A percentile compares a stretch with the other conserved stretches of the same genome.
Evolutionary conservation across 129 eudicot species (phyloP).

Genomic region (Centella asiatica): DNA sequence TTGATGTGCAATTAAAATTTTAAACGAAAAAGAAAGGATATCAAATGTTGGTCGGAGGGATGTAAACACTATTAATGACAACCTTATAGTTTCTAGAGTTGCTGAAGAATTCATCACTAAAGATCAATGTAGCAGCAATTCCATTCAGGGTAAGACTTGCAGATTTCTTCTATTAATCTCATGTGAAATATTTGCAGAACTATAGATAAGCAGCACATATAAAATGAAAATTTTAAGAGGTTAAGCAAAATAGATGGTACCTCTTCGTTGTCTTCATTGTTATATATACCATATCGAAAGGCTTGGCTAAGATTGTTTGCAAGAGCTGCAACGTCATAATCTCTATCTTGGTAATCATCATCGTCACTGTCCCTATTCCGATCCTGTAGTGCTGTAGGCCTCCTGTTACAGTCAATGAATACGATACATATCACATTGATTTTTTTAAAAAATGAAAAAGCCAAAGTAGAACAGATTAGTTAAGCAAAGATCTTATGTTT

Average conservation of each 20-base stretch:
- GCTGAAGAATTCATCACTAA: neutral
- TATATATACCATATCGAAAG: conserved; percentile 80
- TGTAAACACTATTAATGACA: too few relatives aligned
- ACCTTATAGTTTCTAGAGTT: neutral
- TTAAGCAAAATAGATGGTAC: conserved; percentile 21
- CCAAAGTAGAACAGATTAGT: neutral
- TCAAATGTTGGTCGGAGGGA: too few relatives aligned
- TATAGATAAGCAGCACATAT: neutral
- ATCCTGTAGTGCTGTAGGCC: conserved; percentile 85
- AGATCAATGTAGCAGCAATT: neutral
- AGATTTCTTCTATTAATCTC: too few relatives aligned
- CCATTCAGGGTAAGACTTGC: neutral
- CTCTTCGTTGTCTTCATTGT: conserved; percentile 84
- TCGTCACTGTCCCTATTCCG: conserved; percentile 91
- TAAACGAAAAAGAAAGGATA: too few relatives aligned
- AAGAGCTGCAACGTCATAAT: conserved; percentile 84
- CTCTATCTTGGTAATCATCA: conserved; percentile 89
- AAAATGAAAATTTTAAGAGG: neutral
- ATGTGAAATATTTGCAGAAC: neutral
- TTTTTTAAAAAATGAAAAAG: neutral
- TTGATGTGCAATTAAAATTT: too few relatives aligned
- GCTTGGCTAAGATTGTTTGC: conserved; percentile 91
- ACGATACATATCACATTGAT: neutral
- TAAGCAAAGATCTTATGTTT: neutral
- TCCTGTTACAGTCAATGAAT: conserved; percentile 36